A percentile compares a stretch with the other conserved stretches of the same genome.
Conservation (phyloP, 805 yeast genomes). For the Blastobotrys muscicola region DNA sequence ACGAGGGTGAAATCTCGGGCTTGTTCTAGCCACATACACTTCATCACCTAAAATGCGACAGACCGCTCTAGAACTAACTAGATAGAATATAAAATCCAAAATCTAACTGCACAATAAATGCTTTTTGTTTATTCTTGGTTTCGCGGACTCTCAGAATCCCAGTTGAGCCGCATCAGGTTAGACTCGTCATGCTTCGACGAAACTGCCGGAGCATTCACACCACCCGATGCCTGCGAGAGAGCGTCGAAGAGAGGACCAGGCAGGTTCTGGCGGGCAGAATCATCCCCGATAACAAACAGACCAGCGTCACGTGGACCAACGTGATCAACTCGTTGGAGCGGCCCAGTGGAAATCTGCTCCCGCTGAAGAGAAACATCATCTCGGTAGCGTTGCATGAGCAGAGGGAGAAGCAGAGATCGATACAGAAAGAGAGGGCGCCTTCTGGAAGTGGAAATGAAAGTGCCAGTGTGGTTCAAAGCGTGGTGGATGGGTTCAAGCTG, state of each 20-base stretch:
- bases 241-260: no score
- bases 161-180: no score
- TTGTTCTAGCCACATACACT: conserved; percentile 48
- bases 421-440: not conserved
- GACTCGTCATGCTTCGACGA: no score
- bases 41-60: not conserved
- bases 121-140: no score
- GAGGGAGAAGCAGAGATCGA: not conserved
- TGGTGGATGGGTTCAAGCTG: conserved; percentile 1
- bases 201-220: no score
- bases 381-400: not conserved
- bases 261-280: no score
- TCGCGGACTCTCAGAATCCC: no score
- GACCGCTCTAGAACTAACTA: not conserved
- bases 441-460: not conserved
- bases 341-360: not conserved
- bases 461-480: not conserved
- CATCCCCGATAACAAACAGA: no score
- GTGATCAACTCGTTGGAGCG: not conserved
- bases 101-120: no score
- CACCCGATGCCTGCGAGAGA: no score
- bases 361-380: not conserved
- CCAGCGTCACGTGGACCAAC: no score
- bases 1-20: conserved; percentile 91
- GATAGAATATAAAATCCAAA: not conserved